Base-by-base conservation (phyloP, 345 rosid species). In the Melastoma malabathricum region DNA sequence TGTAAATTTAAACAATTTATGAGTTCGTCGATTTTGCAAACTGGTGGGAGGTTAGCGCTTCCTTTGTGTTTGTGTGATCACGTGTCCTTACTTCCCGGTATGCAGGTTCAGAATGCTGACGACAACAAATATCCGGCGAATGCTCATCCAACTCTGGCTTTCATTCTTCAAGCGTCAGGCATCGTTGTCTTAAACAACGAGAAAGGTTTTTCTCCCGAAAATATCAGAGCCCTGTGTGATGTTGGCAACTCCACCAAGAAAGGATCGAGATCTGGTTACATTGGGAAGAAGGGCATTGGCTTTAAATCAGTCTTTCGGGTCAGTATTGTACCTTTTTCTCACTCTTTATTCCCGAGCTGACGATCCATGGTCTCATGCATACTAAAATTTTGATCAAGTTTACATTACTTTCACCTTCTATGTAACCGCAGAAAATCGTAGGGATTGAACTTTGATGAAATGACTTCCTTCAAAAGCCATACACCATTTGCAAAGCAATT, bases 281-380 rank as follows among this genome's bases (percentile, higher is more conserved):
- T 89, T 43, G 96, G 96, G 62, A 77, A 83, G 74, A 89, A 89
- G 70, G 98, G 98, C 70, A 89, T 89, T 67, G 98, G 98, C 64
- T 89, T 89, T 72, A 89, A 89, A 76, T 89, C 98, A 57, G 98
- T 89, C 47, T 89, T 86, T 69, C 96, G 94, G 87, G 98, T 89
- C 47, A 16, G 15, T 8, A 9, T 38, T 9, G n/a, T n/a, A n/a
- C n/a, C n/a, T n/a, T 22, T 19, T 56, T 52, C 27, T 57, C 38
- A 44, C 44, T 64, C 64, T 56, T 22, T 43, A 50, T 15, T 47
- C 18, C 65, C 58, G 60, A n/a, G n/a, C n/a, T n/a, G n/a, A n/a
- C n/a, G n/a, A n/a, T n/a, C n/a, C n/a, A n/a, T n/a, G n/a, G n/a
- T n/a, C n/a, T n/a, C n/a, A n/a, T n/a, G n/a, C n/a, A n/a, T n/a